phyloP scores from a whole-genome alignment of 768 basidiomycete species.

The Amanita muscaria region DNA sequence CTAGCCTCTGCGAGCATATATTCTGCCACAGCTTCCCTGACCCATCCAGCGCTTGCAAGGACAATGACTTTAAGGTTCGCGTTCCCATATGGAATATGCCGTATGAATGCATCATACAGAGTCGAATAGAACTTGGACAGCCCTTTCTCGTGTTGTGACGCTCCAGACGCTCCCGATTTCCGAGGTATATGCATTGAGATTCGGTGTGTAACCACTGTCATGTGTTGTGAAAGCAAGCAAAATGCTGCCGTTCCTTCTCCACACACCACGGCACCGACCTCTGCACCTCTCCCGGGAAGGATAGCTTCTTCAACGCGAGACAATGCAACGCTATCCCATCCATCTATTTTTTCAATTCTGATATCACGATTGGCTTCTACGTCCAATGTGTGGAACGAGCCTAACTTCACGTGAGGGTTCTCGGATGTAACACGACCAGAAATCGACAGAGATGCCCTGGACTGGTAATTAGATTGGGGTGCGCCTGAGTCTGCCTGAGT shows the following conservation, averaged over 20 bases:
- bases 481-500: conserved; percentile 25
- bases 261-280: conserved; percentile 91
- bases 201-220: conserved; percentile 89
- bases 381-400: conserved; percentile 92
- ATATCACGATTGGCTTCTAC: conserved; percentile 88
- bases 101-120: conserved; percentile 77
- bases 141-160: conserved; percentile 89
- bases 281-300: conserved; percentile 89
- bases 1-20: conserved; percentile 78
- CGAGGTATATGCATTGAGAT: conserved; percentile 85
- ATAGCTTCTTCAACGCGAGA: conserved; percentile 82
- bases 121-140: conserved; percentile 75
- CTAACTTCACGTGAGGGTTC: conserved; percentile 84
- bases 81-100: conserved; percentile 82
- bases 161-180: conserved; percentile 75
- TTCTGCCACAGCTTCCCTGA: conserved; percentile 80
- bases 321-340: conserved; percentile 89
- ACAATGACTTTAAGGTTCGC: conserved; percentile 79
- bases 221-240: conserved; percentile 92
- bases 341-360: conserved; percentile 75
- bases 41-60: conserved; percentile 96
- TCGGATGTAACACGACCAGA: conserved; percentile 80
- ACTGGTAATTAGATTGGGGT: conserved; percentile 22
- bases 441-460: conserved; percentile 67
- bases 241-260: conserved; percentile 95